Percentiles rank a stretch among this genome's conserved stretches.
phyloP scores from a whole-genome alignment of 331 rosid species.

The Malus hybrid region DNA sequence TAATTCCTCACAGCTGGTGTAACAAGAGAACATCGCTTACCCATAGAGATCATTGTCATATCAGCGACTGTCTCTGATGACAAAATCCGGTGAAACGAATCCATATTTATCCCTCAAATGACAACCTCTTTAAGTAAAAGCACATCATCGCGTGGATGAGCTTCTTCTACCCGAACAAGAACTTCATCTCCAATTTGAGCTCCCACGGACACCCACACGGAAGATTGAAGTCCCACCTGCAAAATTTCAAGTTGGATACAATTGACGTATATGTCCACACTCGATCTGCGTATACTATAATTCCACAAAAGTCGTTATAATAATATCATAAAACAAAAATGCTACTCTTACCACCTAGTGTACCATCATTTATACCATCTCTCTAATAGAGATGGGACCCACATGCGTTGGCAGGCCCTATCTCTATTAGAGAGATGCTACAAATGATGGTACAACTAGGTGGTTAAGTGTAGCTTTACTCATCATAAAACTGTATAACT shows the following conservation, averaged over 20 bases:
- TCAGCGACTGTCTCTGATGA: not conserved
- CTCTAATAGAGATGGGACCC: no score
- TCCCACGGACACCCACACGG: constrained; percentile 69
- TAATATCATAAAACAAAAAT: no score
- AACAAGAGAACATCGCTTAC: not conserved
- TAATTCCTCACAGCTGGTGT: not conserved
- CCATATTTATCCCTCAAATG: constrained; percentile 20
- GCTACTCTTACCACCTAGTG: no score
- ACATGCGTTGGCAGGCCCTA: no score
- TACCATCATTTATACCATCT: no score
- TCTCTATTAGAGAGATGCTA: no score
- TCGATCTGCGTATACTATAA: no score
- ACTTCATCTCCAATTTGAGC: constrained; percentile 78
- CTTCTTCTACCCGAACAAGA: constrained; percentile 66
- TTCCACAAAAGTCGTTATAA: no score
- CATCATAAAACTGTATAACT: no score
- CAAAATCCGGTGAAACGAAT: not conserved
- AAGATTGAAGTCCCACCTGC: constrained; percentile 87
- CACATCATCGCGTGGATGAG: constrained; percentile 85
- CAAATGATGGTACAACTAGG: no score
- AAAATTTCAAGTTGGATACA: constrained; percentile 15
- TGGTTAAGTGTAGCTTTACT: no score
- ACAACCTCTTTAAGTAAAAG: constrained; percentile 62
- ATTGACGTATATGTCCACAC: not conserved
- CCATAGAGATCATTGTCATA: not conserved